Conservation (phyloP, 306 rosid species). For the Rosa multiflora region DNA sequence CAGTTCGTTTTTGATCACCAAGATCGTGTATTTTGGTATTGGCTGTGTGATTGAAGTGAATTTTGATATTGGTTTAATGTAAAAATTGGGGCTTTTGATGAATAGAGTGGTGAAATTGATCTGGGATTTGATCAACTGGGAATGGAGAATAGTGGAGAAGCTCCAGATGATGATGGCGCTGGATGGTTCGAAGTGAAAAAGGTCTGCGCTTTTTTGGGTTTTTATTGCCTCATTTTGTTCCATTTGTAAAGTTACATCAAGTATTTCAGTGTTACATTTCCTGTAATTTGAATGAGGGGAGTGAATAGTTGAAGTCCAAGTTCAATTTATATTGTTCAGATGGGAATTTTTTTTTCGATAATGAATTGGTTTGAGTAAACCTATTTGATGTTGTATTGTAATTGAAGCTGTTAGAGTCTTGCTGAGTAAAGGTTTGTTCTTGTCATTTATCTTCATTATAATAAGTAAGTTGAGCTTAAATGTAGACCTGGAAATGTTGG, state of each 20-base stretch:
- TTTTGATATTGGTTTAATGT: not conserved
- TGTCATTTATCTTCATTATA: not conserved
- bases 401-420: not conserved
- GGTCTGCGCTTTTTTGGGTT: constrained; percentile 38
- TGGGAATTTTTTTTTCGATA: too few species aligned
- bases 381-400: not conserved
- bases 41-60: not conserved
- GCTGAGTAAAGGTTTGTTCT: not conserved
- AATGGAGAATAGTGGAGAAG: constrained; percentile 68
- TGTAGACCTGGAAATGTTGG: not conserved
- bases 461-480: not conserved
- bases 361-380: too few species aligned
- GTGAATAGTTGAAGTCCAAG: not conserved
- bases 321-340: not conserved
- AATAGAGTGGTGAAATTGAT: not conserved
- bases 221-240: constrained; percentile 1
- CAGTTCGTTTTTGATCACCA: not conserved
- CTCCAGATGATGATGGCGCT: constrained; percentile 78
- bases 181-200: constrained; percentile 99
- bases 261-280: not conserved
- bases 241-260: not conserved
- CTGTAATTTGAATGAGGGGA: not conserved
- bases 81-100: constrained; percentile 4
- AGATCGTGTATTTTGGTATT: not conserved
- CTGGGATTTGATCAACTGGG: constrained; percentile 40